phyloP scores from a whole-genome alignment of 164 flowering plant genomes.

The Berberis thunbergii region DNA sequence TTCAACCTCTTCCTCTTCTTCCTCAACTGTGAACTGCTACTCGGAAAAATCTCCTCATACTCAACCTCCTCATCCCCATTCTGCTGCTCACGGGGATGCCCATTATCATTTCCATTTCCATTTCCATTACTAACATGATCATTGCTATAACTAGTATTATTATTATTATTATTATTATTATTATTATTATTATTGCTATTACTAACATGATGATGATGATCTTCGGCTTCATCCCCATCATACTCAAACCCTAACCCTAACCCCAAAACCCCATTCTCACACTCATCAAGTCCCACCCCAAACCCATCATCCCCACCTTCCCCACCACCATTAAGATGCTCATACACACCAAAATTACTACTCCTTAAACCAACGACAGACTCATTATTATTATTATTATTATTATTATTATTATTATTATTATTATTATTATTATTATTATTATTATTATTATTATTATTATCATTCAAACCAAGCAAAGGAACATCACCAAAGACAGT shows the following conservation, averaged over 20 bases:
- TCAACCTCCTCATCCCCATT: slow-evolving; percentile 47
- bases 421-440: slow-evolving; percentile 15
- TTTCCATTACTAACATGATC: no score
- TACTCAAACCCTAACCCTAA: slow-evolving; percentile 55
- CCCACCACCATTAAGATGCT: slow-evolving; percentile 36
- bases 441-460: slow-evolving; percentile 6
- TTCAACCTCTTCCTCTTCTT: slow-evolving; percentile 50
- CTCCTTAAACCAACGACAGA: slow-evolving; percentile 19
- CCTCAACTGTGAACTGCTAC: slow-evolving; percentile 23
- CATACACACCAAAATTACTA: slow-evolving; percentile 29
- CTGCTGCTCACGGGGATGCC: slow-evolving; percentile 23
- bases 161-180: no score
- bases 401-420: no score
- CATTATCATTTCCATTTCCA: not conserved
- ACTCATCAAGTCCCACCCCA: slow-evolving; percentile 32
- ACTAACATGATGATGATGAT: slow-evolving; percentile 11
- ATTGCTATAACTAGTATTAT: no score
- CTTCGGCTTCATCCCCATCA: slow-evolving; percentile 53
- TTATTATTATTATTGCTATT: no score
- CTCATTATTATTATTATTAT: no score
- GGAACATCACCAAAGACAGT: slow-evolving; percentile 84
- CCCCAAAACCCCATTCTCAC: slow-evolving; percentile 54
- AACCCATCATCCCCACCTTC: slow-evolving; percentile 23
- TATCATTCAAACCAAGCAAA: slow-evolving; percentile 20
- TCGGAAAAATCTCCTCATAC: slow-evolving; percentile 39